These are phyloP conservation scores for Fusarium lyarnte DNA, from an alignment of 2,329 filamentous ascomycete genomes.

Conservation along the genomic window DNA sequence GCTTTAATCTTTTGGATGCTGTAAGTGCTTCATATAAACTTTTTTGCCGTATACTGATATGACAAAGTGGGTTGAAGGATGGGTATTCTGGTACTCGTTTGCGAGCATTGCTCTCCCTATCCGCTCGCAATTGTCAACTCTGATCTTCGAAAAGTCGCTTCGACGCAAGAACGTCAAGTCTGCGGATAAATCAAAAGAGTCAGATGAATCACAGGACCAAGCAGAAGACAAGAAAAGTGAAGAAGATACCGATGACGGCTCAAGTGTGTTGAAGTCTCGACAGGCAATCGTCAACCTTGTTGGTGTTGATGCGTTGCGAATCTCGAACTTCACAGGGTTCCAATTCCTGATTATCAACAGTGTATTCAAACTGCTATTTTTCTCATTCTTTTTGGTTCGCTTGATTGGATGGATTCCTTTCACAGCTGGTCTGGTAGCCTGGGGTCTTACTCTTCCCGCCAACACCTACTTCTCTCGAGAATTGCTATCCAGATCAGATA, in stretches of 20 bases:
- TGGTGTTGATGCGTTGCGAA: conserved; percentile 76
- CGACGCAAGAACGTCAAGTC: conserved; percentile 80
- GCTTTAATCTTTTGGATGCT: conserved; percentile 65
- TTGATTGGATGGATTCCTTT: conserved; percentile 79
- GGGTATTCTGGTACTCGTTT: conserved; percentile 73
- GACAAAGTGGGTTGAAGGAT: conserved; percentile 67
- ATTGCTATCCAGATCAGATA: conserved; percentile 72
- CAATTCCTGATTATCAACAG: conserved; percentile 73
- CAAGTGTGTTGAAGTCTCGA: conserved; percentile 55
- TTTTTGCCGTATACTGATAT: background rate
- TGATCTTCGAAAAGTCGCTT: conserved; percentile 82
- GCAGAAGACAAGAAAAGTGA: conserved; percentile 60
- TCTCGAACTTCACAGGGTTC: conserved; percentile 74
- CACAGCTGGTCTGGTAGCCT: conserved; percentile 70
- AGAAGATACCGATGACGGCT: conserved; percentile 55
- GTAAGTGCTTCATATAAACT: conserved; percentile 33
- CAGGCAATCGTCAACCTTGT: conserved; percentile 82
- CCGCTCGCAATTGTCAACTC: conserved; percentile 73
- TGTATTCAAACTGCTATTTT: conserved; percentile 70
- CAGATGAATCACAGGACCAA: conserved; percentile 45
- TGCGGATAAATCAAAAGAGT: conserved; percentile 57
- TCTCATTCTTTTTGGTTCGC: conserved; percentile 71
- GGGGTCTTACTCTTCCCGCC: conserved; percentile 71
- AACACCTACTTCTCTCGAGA: conserved; percentile 74
- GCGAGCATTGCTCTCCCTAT: conserved; percentile 72